Percentiles rank a stretch among this genome's conserved stretches.
phyloP scores from a whole-genome alignment of 2,329 filamentous ascomycete species.

The Xylaria sp. region DNA sequence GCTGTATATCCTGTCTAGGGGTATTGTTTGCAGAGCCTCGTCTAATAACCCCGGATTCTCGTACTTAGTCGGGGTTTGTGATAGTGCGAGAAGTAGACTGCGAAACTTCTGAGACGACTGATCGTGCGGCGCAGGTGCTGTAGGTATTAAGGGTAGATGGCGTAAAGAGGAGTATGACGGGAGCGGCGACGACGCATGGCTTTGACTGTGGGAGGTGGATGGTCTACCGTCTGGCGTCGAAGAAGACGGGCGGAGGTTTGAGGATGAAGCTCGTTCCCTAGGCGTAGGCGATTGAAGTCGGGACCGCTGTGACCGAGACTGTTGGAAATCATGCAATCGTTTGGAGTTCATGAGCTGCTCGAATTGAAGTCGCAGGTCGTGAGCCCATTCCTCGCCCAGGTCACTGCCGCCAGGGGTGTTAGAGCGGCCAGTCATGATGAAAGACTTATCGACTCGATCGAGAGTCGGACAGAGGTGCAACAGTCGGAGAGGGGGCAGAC shows the following conservation, averaged over 20 bases:
- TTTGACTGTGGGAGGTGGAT: constrained; percentile 53
- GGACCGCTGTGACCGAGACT: constrained; percentile 66
- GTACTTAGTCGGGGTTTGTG: constrained; percentile 89
- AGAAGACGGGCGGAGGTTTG: constrained; percentile 56
- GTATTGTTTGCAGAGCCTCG: constrained; percentile 87
- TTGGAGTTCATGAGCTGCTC: constrained; percentile 87
- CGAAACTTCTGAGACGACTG: constrained; percentile 77
- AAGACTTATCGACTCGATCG: constrained; percentile 13
- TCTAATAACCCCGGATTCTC: constrained; percentile 96
- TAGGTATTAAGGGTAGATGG: constrained; percentile 75
- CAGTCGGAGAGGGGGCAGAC: not conserved
- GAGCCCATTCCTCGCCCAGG: constrained; percentile 76
- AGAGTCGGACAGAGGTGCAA: constrained; percentile 10
- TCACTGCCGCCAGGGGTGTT: constrained; percentile 36
- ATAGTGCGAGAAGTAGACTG: constrained; percentile 85
- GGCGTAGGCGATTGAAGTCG: constrained; percentile 67
- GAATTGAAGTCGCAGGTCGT: constrained; percentile 83
- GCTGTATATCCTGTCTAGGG: constrained; percentile 88
- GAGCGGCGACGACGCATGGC: constrained; percentile 50
- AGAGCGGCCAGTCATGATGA: constrained; percentile 43
- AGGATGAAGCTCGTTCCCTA: constrained; percentile 61
- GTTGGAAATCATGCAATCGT: constrained; percentile 84
- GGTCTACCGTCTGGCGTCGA: constrained; percentile 56
- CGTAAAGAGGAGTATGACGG: constrained; percentile 70
- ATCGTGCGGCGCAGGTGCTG: constrained; percentile 74